Evolutionary conservation across 2,329 filamentous ascomycete genomes (phyloP).

Genomic region (Ophiocordyceps sinensis): DNA sequence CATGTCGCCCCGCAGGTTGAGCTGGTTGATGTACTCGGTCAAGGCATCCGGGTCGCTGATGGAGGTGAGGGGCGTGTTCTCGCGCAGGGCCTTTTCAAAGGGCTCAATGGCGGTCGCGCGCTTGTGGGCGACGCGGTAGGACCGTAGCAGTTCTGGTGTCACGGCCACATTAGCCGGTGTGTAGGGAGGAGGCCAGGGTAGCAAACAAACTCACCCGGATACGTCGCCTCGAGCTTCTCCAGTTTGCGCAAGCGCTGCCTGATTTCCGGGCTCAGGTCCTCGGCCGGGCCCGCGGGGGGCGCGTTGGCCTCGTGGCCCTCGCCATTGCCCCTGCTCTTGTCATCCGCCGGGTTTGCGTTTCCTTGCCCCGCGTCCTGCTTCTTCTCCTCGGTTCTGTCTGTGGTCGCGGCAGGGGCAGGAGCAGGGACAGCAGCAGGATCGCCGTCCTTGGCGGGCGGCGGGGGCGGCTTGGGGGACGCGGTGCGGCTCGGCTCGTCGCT

Average conservation of each 20-base stretch:
- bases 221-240: conserved; percentile 80
- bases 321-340: conserved; percentile 4
- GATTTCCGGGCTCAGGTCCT: conserved; percentile 60
- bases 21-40: conserved; percentile 78
- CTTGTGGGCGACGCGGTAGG: conserved; percentile 82
- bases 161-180: background rate
- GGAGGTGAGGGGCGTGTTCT: conserved; percentile 81
- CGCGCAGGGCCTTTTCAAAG: conserved; percentile 80
- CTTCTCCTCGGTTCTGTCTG: conserved; percentile 10
- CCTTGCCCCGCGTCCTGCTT: conserved; percentile 8
- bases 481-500: conserved; percentile 53
- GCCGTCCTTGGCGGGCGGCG: conserved; percentile 18
- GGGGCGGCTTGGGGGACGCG: conserved; percentile 38
- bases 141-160: conserved; percentile 62
- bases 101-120: conserved; percentile 79
- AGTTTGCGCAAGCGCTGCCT: conserved; percentile 64
- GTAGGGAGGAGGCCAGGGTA: background rate
- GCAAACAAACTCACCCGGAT: conserved; percentile 47
- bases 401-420: conserved; percentile 2
- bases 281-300: conserved; percentile 5
- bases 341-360: conserved; percentile 8
- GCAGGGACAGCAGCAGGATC: conserved; percentile 6
- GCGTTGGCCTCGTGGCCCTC: conserved; percentile 4
- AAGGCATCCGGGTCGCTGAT: conserved; percentile 75
- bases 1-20: conserved; percentile 80